Evolutionary conservation across 768 basidiomycete species (phyloP).

Genomic region (Kwoniella botswanensis): DNA sequence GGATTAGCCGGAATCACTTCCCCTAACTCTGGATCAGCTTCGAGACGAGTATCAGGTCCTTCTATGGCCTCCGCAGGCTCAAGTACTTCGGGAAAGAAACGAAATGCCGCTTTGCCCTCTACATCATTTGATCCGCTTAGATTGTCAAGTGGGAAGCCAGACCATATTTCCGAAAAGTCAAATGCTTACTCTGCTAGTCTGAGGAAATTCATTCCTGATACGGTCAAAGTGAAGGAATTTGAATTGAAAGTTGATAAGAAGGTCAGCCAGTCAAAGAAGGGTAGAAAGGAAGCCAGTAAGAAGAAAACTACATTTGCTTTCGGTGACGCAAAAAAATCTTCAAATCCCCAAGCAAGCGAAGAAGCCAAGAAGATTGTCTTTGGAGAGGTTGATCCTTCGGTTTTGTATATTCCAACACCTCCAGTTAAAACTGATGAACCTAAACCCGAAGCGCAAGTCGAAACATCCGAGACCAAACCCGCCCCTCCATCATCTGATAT

Average conservation of each 20-base stretch:
- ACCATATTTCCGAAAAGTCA: background rate
- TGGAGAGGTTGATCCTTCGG: conserved; percentile 12
- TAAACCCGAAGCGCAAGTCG: background rate
- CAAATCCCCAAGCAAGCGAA: background rate
- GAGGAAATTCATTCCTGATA: background rate
- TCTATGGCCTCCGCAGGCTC: background rate
- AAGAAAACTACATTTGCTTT: conserved; percentile 24
- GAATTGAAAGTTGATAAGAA: conserved; percentile 3
- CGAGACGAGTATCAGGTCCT: conserved; percentile 16
- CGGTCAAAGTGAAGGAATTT: conserved; percentile 14
- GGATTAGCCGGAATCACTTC: conserved; percentile 33
- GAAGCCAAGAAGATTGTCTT: conserved; percentile 6
- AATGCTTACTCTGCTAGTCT: conserved; percentile 25
- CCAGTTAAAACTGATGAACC: background rate
- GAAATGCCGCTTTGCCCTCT: background rate
- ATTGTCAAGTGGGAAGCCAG: conserved; percentile 14
- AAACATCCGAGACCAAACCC: background rate
- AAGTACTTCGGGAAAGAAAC: background rate
- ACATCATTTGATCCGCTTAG: conserved; percentile 11
- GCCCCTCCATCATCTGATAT: conserved; percentile 19
- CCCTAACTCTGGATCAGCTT: conserved; percentile 16
- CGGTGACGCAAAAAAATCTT: conserved; percentile 8
- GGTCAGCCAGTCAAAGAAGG: conserved; percentile 23
- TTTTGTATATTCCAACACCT: conserved; percentile 1
- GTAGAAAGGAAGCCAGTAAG: conserved; percentile 24